These are phyloP conservation scores for Umbelopsis sp. DNA, from an alignment of 192 early-diverging fungal genomes.

Conservation along the genomic window DNA sequence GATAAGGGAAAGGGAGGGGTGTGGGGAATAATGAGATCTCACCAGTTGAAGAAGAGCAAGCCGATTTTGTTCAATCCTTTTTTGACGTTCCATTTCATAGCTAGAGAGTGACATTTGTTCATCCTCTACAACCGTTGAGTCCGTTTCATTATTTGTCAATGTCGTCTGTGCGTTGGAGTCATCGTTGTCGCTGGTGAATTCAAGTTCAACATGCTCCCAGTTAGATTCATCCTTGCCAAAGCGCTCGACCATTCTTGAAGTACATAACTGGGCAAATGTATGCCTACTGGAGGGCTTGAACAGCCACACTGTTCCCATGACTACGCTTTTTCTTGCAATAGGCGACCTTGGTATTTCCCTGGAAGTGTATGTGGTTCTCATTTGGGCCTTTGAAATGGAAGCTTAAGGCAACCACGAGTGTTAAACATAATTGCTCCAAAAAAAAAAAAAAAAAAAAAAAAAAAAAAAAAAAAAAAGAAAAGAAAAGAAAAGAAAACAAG, in stretches of 20 bases:
- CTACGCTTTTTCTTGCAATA: slow-evolving; percentile 80
- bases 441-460: no score
- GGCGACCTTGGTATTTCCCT: slow-evolving; percentile 73
- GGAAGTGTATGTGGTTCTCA: slow-evolving; percentile 27
- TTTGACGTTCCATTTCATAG: slow-evolving; percentile 58
- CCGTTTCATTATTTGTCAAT: not conserved
- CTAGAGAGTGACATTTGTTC: slow-evolving; percentile 50
- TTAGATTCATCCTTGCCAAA: slow-evolving; percentile 81
- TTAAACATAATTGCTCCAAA: no score
- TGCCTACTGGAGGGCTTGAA: slow-evolving; percentile 67
- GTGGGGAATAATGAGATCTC: not conserved
- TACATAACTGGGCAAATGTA: slow-evolving; percentile 68
- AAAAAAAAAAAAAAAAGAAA: no score
- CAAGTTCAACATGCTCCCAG: slow-evolving; percentile 77
- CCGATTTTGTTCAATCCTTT: slow-evolving; percentile 65
- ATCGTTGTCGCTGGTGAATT: slow-evolving; percentile 33
- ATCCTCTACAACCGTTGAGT: slow-evolving; percentile 17
- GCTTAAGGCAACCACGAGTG: not conserved
- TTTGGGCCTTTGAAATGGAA: not conserved
- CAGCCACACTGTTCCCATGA: slow-evolving; percentile 92
- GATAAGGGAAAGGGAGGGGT: slow-evolving; percentile 11
- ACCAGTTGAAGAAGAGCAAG: slow-evolving; percentile 58
- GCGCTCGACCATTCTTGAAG: slow-evolving; percentile 85
- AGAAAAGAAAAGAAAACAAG: no score
- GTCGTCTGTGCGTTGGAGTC: not conserved